A percentile compares a stretch with the other conserved stretches of the same genome.
Conservation (phyloP, 2,329 filamentous ascomycete species). For the Cladophialophora bantiana region DNA sequence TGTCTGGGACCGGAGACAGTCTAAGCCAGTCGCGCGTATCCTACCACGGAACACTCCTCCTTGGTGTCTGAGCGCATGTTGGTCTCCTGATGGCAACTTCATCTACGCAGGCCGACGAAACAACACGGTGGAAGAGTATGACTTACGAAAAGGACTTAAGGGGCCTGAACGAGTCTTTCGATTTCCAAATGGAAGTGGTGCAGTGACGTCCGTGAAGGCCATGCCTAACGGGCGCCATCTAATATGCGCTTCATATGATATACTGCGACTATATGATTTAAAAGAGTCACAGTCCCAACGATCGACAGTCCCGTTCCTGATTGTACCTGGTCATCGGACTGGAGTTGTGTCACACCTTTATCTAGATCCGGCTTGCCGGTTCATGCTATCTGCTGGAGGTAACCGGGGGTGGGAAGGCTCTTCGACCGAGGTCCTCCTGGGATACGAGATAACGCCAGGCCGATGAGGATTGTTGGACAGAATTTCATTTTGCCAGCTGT, state of each 20-base stretch:
- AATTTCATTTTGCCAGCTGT: neutral
- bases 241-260: conserved; percentile 87
- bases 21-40: conserved; percentile 79
- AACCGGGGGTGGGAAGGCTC: conserved; percentile 95
- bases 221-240: conserved; percentile 95
- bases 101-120: conserved; percentile 93
- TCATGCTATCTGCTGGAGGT: conserved; percentile 90
- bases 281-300: conserved; percentile 70
- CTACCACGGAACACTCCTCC: conserved; percentile 78
- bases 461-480: conserved; percentile 7
- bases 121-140: conserved; percentile 92
- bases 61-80: conserved; percentile 97
- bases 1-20: conserved; percentile 66
- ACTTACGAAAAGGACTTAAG: conserved; percentile 78
- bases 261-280: conserved; percentile 89
- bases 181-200: conserved; percentile 86
- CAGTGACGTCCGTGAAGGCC: conserved; percentile 83
- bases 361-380: conserved; percentile 84
- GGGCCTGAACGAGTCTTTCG: conserved; percentile 79
- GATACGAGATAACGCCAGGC: conserved; percentile 78
- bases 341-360: conserved; percentile 88
- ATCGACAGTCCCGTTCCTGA: conserved; percentile 90
- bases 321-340: conserved; percentile 87
- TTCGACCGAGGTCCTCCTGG: conserved; percentile 86
- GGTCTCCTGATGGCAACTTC: conserved; percentile 93